Conservation (phyloP, 1,139 yeast genomes). For the Petasospora fabianii region DNA sequence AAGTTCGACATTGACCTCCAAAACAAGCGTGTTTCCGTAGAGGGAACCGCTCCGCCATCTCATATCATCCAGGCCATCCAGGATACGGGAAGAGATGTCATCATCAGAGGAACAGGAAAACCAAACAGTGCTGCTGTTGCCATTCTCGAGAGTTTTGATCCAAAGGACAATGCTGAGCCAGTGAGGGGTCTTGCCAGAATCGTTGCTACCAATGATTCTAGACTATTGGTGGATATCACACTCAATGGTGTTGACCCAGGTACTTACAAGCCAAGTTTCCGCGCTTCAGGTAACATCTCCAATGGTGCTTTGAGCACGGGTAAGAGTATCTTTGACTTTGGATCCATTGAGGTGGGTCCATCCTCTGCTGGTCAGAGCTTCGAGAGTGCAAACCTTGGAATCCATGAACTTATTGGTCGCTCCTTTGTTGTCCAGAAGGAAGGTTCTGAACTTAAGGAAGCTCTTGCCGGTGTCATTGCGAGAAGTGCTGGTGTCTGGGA, state of each 20-base stretch:
- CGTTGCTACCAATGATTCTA: conserved; percentile 55
- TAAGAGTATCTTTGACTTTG: conserved; percentile 41
- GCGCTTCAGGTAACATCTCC: conserved; percentile 72
- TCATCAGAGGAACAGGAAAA: conserved; percentile 85
- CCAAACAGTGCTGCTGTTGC: conserved; percentile 91
- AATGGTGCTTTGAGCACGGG: conserved; percentile 75
- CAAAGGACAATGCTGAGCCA: conserved; percentile 46
- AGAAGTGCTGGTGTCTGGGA: conserved; percentile 98
- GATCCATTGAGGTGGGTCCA: conserved; percentile 42
- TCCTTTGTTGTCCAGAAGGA: conserved; percentile 59
- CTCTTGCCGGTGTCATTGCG: conserved; percentile 84
- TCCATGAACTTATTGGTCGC: conserved; percentile 74
- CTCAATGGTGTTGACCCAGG: conserved; percentile 65
- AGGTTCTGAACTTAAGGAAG: conserved; percentile 37
- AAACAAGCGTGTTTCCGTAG: conserved; percentile 57
- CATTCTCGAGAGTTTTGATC: conserved; percentile 65
- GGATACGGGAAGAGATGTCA: conserved; percentile 77
- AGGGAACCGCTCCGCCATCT: conserved; percentile 69
- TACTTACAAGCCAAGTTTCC: conserved; percentile 63
- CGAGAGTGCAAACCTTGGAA: conserved; percentile 51
- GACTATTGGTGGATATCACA: conserved; percentile 70
- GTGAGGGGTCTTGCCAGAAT: conserved; percentile 87
- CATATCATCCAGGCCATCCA: conserved; percentile 62
- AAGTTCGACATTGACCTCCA: conserved; percentile 50
- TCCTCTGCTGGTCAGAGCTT: conserved; percentile 61